Base-by-base conservation (phyloP, 2,329 filamentous ascomycete species). In the Talaromyces verruculosus region DNA sequence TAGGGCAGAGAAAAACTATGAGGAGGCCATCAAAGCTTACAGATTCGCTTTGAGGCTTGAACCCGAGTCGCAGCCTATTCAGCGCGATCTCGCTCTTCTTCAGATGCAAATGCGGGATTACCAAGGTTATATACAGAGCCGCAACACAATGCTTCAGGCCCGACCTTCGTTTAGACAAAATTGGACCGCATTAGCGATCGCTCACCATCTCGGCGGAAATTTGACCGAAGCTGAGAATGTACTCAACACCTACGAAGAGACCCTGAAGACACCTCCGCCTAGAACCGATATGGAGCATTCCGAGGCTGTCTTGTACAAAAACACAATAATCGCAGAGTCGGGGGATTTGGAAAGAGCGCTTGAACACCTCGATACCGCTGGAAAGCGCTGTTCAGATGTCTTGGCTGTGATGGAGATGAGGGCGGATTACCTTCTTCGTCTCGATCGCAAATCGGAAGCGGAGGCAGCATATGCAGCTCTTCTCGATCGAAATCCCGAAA, bases 11-110 rank as follows among this genome's bases (percentile, higher is more conserved):
- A 98, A 98, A 85, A 98, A 99, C 81, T 98, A 96, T 73, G 95
- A 98, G 78, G 95, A 98, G 82, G 94, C 96, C 10, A 97, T 97
- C 82, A 98, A 98, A 84, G 96, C 95, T 66, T 99, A 99, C 84
- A 96, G 96, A 78, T 97, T 96, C 79, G 95, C 95, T 17, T 83
- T 99, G 72, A 89, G 88, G 76, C 86, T 98, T 67, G 95, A 99
- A 75, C 94, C 96, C n/a, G 93, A 96, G 25, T 97, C 92, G 15
- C 85, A 88, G 68, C 94, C 97, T 78, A 99, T 99, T 73, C 92
- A 96, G 78, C 88, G 95, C 70, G 96, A 99, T 75, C 84, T 99
- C 68, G 94, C 95, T 61, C 87, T 96, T 68, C 86, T 99, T 67
- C 95, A 99, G 82, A 87, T 96, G 71, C 95, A 99, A 82, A 97